Evolutionary conservation across 2,329 filamentous ascomycete species (phyloP), one percentile per base, ranked within the genome.

Genomic region (Tolypocladium capitatum): DNA sequence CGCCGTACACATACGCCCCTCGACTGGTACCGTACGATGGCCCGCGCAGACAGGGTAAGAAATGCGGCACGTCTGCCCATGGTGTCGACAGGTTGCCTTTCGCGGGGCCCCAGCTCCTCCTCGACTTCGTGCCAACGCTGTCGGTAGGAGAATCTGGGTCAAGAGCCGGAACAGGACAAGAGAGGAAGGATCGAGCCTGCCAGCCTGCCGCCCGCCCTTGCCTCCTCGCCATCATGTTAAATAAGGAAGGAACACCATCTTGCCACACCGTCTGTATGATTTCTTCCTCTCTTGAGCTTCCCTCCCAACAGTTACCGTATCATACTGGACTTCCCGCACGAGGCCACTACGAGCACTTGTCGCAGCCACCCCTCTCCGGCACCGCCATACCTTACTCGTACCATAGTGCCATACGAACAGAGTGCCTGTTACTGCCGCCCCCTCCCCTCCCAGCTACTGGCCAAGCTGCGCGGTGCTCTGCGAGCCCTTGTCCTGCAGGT

Each of bases 401-500:
- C n/a, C 10, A 10, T 7, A 10, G 35, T 38, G 11, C 35, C 10
- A 9, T 30, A 21, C 20, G 20, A 18, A 5, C 35, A 21, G 24
- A 13, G 35, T 38, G 36, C 36, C 21, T 40, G 35, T 7, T 30
- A 5, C 9, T 10, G 28, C 28, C 28, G 35, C 35, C n/a, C 34
- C 5, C 30, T 24, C 21, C 36, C 36, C 20, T 13, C 36, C 36
- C 20, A 9, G 21, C 24, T 11, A 41, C 38, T 41, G 38, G 38
- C 24, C 38, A 28, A 28, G 38, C 38, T 40, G 36, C 21, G 36
- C 21, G 13, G 21, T 27, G 20, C 16, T 13, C 36, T 27, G 36
- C 18, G 31, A 32, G 42, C 32, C 43, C n/a, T n/a, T 24, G 35
- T 51, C 51, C 55, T 57, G 55, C 55, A 52, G 48, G 53, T 53